Percentiles rank a stretch among this genome's conserved stretches.
Conservation (phyloP, 1,284 basidiomycete species). For the Mrakiaceae sp. region DNA sequence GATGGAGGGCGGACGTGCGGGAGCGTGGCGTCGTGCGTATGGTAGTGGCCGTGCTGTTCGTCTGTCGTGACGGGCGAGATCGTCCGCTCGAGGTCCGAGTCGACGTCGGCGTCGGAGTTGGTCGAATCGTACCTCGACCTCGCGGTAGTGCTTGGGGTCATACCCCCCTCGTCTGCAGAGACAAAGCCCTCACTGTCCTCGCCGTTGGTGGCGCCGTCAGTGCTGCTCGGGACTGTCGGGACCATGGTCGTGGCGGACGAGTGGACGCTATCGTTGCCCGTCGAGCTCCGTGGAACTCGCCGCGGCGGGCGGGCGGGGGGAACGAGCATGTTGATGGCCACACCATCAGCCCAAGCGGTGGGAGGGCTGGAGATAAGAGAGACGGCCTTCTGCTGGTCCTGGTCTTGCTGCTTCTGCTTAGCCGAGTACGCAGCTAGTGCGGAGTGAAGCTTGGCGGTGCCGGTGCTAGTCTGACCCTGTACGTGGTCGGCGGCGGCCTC, state of each 20-base stretch:
- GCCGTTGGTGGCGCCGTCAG: neutral
- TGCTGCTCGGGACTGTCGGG: neutral
- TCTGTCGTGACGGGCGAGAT: neutral
- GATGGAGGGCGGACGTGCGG: conserved; percentile 1
- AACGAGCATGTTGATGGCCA: too few species aligned
- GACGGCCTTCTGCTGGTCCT: neutral
- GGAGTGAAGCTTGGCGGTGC: neutral
- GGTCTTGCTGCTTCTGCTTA: neutral
- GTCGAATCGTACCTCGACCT: neutral
- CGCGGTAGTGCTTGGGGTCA: neutral
- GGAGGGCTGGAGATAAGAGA: neutral
- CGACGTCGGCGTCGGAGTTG: neutral
- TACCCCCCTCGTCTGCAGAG: neutral
- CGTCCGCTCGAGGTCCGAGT: neutral
- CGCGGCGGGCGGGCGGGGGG: too few species aligned
- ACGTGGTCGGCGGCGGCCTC: neutral
- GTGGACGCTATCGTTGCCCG: neutral
- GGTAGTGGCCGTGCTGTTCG: neutral
- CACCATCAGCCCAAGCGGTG: neutral
- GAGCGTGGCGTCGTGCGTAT: neutral
- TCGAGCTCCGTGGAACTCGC: neutral
- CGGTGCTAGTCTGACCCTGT: neutral
- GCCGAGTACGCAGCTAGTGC: too few species aligned
- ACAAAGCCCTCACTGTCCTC: neutral
- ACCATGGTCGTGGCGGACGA: conserved; percentile 2